Conservation (phyloP, 2,329 filamentous ascomycete genomes). For the Monosporascus sp. region DNA sequence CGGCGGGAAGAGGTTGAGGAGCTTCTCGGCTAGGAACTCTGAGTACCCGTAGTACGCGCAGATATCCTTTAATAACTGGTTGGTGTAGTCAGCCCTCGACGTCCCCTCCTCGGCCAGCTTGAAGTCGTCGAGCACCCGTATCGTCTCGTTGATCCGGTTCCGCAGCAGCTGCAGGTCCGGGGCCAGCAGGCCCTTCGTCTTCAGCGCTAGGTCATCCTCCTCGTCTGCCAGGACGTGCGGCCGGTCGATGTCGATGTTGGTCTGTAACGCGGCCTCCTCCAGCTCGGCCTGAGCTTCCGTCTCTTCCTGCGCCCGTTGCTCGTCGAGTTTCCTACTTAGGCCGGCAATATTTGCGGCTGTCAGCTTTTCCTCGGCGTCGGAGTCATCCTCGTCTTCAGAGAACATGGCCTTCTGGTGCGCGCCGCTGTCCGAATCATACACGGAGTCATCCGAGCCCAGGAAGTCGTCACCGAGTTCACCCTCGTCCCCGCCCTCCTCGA, state of each 20-base stretch:
- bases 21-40: slow-evolving; percentile 89
- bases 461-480: slow-evolving; percentile 51
- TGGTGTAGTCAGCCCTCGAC: slow-evolving; percentile 82
- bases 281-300: slow-evolving; percentile 81
- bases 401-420: slow-evolving; percentile 66
- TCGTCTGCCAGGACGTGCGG: slow-evolving; percentile 59
- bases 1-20: slow-evolving; percentile 86
- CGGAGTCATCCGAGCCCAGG: slow-evolving; percentile 53
- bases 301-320: slow-evolving; percentile 68
- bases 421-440: slow-evolving; percentile 68
- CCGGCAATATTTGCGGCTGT: slow-evolving; percentile 96
- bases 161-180: slow-evolving; percentile 88
- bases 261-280: slow-evolving; percentile 79
- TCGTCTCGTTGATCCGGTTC: slow-evolving; percentile 84
- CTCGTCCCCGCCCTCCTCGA: slow-evolving; percentile 25
- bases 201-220: slow-evolving; percentile 55
- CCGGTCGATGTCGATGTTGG: slow-evolving; percentile 79
- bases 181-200: slow-evolving; percentile 62
- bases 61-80: slow-evolving; percentile 82
- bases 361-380: slow-evolving; percentile 81
- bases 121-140: slow-evolving; percentile 87
- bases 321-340: slow-evolving; percentile 77
- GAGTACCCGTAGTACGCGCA: slow-evolving; percentile 97
- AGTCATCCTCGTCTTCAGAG: slow-evolving; percentile 90
- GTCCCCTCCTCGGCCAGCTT: slow-evolving; percentile 74